Evolutionary conservation across 768 basidiomycete genomes (phyloP), one percentile per base, ranked within the genome.

Genomic region (Suillus brevipes): DNA sequence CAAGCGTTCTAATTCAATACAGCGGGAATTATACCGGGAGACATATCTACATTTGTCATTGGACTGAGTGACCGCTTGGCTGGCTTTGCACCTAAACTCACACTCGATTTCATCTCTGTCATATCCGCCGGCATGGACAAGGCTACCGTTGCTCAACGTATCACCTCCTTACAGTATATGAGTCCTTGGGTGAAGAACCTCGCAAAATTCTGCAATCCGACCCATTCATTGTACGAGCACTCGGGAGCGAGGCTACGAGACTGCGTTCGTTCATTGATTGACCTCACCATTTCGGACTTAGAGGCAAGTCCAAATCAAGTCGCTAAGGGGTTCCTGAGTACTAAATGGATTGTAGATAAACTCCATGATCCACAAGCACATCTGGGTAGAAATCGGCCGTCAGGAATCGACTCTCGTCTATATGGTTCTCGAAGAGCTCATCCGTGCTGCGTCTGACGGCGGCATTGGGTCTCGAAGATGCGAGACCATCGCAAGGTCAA

Each of bases 141-240:
- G 68, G 75, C 78, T 14, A 72, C 73, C 28, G 70, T 77, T 3
- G 71, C 78, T 1, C 89, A 90, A 57, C 87, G 89, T 45, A 86
- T 92, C 47, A 85, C 83, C 65, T 94, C 89, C 70, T 74, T 96
- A 25, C 87, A 90, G 65, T 95, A 94, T 71, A 83, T 97, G 82
- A 87, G 84, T 47, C 94, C 95, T 4, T 97, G 95, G 95, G 85
- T 97, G 49, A 88, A 84, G 73, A 95, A 96, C 70, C 80, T 97
- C 2, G 81, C 85, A 3, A 75, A 80, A 16, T 95, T 92, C 67
- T 84, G 85, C 34, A 89, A 89, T 68, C 88, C 93, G 1, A 85
- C 87, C 3, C 83, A 83, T 67, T 71, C 83, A n/a, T 78, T 90
- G 38, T 91, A 85, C 64, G 90, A 92, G 62, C 84, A 87, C 36